Base-by-base conservation (phyloP, 257 asterid species). In the Salvia hispanica region DNA sequence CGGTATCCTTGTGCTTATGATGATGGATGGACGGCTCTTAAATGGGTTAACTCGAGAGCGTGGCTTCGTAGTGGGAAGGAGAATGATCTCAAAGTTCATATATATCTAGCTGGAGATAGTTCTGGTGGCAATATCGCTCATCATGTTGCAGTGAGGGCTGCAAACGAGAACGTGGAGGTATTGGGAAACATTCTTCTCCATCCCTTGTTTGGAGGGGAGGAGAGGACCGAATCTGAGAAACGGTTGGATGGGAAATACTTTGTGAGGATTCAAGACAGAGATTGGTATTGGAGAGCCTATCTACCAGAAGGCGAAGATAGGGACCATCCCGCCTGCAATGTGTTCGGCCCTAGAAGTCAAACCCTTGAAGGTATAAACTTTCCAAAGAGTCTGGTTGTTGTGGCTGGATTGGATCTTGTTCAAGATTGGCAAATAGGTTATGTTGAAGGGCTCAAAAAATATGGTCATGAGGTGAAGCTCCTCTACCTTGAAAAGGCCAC, bases 11-110 rank as follows among this genome's bases (percentile, higher is more conserved):
- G 94, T 69, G 96, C 95, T 3, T 84, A 84, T 48, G 93, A 90
- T 42, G 96, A 90, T 44, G 95, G 96, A 21, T 90, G 93, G 95
- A 46, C 83, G 0, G 91, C 96, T 52, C 90, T 90, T 13, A 80
- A 78, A 28, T 90, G 96, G 96, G 95, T 77, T 3, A 67, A 54
- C 43, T 82, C 87, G 0, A 77, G 79, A 60, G n/a, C 75, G 6
- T 82, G 87, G 87, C 82, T 82, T 7, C 44, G 55, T 4, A 82
- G 87, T 65, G 87, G 87, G 68, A 70, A 71, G 28, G 78, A 72
- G 66, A 67, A 64, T 16, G 78, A 69, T 69, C 33, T n/a, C 9
- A 82, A 74, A 40, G 87, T 79, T 50, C 84, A 82, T 43, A 62
- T 82, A 1, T 82, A 76, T 64, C 71, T 82, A 45, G 87, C 87